phyloP scores from a whole-genome alignment of 2,329 filamentous ascomycete genomes.

The Cadophora malorum region DNA sequence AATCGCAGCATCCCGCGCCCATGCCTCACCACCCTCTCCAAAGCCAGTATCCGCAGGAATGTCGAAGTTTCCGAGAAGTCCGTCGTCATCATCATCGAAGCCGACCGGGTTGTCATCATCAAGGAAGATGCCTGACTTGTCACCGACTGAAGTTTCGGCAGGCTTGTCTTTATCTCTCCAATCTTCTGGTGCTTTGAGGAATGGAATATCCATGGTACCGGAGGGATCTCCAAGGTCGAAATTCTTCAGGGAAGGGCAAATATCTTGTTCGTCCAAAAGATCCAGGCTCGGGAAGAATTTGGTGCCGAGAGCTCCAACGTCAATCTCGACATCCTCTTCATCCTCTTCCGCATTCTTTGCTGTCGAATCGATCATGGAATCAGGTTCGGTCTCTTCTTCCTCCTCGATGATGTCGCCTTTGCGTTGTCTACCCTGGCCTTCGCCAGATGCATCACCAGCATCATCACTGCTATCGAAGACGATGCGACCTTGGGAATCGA shows the following conservation, averaged over 20 bases:
- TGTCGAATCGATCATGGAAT: conserved; percentile 45
- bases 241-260: conserved; percentile 92
- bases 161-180: conserved; percentile 74
- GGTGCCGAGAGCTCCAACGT: conserved; percentile 74
- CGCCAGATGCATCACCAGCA: conserved; percentile 58
- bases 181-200: conserved; percentile 87
- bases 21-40: conserved; percentile 93
- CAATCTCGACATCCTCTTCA: conserved; percentile 73
- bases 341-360: conserved; percentile 53
- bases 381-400: conserved; percentile 50
- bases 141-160: conserved; percentile 58
- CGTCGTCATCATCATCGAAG: conserved; percentile 81
- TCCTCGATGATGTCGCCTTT: conserved; percentile 71
- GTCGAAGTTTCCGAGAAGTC: conserved; percentile 72
- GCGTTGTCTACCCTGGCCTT: conserved; percentile 40
- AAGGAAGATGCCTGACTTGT: conserved; percentile 81
- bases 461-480: conserved; percentile 99
- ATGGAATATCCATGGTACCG: conserved; percentile 86
- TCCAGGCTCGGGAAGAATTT: conserved; percentile 87
- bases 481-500: conserved; percentile 89
- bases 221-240: conserved; percentile 90
- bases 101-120: conserved; percentile 85
- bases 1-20: conserved; percentile 87
- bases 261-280: conserved; percentile 81
- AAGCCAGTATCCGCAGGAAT: conserved; percentile 77